Evolutionary conservation across 2,329 filamentous ascomycete genomes (phyloP).

Genomic region (Paradendryphiella salina): DNA sequence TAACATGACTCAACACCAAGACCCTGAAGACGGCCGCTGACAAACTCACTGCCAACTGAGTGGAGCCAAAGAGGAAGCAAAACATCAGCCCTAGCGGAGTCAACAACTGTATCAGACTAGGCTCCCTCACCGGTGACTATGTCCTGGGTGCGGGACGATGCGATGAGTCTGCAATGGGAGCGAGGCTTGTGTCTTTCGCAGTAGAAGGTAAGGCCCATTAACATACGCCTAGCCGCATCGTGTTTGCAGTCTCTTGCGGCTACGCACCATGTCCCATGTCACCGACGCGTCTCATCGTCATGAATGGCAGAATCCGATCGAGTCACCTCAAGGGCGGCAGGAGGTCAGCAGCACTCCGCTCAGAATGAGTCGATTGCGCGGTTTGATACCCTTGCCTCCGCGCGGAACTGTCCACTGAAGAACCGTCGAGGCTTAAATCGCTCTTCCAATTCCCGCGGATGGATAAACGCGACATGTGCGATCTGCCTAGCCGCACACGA

Average conservation of each 20-base stretch:
- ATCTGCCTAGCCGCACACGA: slow-evolving; percentile 12
- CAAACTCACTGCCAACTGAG: background rate
- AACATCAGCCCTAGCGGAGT: slow-evolving; percentile 1
- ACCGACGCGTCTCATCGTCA: background rate
- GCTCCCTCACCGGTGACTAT: background rate
- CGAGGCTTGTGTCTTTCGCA: no score
- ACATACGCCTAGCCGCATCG: background rate
- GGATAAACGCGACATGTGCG: slow-evolving; percentile 1
- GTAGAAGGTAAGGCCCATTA: background rate
- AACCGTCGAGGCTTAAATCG: slow-evolving; percentile 5
- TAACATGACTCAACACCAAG: slow-evolving; percentile 2
- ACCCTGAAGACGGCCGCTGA: background rate
- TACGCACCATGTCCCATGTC: background rate
- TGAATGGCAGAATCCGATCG: slow-evolving; percentile 3
- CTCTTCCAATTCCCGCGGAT: background rate
- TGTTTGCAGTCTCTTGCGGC: background rate
- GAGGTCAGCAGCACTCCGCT: background rate
- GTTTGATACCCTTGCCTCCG: slow-evolving; percentile 8
- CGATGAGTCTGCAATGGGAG: no score
- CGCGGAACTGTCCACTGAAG: slow-evolving; percentile 20
- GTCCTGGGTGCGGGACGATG: background rate
- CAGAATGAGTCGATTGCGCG: slow-evolving; percentile 8
- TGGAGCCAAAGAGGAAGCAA: slow-evolving; percentile 2
- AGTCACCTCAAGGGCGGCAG: background rate
- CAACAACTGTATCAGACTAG: background rate